Conservation (phyloP, 202 grass and related monocot genomes). For the Cymbopogon flexuosus region DNA sequence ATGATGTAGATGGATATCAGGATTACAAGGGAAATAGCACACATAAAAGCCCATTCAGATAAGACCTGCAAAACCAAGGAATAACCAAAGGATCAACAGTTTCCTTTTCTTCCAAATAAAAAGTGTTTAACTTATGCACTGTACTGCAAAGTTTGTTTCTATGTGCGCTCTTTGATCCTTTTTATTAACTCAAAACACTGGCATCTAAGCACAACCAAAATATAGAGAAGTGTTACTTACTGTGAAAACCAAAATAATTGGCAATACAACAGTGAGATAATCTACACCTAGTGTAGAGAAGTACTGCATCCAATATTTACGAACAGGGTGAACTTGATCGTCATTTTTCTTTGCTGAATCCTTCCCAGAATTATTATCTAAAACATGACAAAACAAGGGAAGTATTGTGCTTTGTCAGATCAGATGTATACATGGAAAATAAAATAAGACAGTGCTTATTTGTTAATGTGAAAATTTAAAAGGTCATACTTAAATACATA, state of each 20-base stretch:
- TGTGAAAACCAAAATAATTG: constrained; percentile 76
- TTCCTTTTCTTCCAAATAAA: background rate
- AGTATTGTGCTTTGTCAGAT: constrained; percentile 19
- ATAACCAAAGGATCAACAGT: background rate
- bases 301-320: constrained; percentile 50
- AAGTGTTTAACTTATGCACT: background rate
- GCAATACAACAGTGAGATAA: constrained; percentile 65
- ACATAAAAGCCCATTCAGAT: constrained; percentile 62
- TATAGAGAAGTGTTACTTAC: constrained; percentile 36
- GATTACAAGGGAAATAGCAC: constrained; percentile 41
- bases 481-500: background rate
- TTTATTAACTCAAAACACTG: background rate
- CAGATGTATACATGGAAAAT: constrained; percentile 10
- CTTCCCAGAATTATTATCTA: constrained; percentile 36
- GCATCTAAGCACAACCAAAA: constrained; percentile 7
- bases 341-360: constrained; percentile 51
- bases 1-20: constrained; percentile 42
- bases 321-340: constrained; percentile 22
- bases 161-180: background rate
- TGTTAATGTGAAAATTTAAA: background rate
- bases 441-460: background rate
- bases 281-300: constrained; percentile 50
- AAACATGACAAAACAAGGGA: constrained; percentile 28
- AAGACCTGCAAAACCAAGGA: constrained; percentile 46
- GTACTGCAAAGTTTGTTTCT: background rate